Evolutionary conservation across 2,329 filamentous ascomycete species (phyloP).

Genomic region (Alternaria hordeiaustralica): DNA sequence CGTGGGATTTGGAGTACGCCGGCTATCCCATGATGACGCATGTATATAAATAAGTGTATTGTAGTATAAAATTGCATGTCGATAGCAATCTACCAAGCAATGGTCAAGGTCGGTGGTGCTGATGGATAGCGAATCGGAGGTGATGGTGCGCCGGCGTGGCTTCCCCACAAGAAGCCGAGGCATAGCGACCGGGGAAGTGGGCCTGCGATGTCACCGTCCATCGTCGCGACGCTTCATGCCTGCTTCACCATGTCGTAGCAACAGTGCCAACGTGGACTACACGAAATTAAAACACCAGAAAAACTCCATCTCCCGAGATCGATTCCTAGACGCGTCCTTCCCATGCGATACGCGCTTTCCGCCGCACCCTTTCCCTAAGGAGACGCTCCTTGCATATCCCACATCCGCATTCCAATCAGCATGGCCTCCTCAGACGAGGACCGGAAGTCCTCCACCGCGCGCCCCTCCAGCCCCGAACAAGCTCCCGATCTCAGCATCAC

Average conservation of each 20-base stretch:
- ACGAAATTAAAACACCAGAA: neutral
- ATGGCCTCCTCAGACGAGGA: constrained; percentile 27
- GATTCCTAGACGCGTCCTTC: neutral
- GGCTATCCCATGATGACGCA: neutral
- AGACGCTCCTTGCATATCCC: neutral
- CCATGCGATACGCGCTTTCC: constrained; percentile 1
- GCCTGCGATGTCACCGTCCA: constrained; percentile 4
- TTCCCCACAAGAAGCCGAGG: constrained; percentile 28
- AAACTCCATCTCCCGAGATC: neutral
- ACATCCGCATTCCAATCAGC: neutral
- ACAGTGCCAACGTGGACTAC: neutral
- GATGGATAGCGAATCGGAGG: constrained; percentile 10
- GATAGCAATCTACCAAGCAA: neutral
- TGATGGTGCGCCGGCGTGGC: constrained; percentile 10
- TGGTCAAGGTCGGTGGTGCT: neutral
- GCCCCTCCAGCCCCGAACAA: constrained; percentile 28
- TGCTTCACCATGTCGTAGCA: constrained; percentile 12
- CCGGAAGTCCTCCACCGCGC: constrained; percentile 12
- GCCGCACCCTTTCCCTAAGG: neutral
- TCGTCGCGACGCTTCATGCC: neutral
- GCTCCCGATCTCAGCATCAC: constrained; percentile 56
- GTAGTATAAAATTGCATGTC: neutral
- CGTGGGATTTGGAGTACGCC: neutral
- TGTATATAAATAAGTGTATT: neutral
- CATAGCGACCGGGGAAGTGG: constrained; percentile 22